Evolutionary conservation across 2,329 filamentous ascomycete genomes (phyloP).

Genomic region (Xylaria sp.): DNA sequence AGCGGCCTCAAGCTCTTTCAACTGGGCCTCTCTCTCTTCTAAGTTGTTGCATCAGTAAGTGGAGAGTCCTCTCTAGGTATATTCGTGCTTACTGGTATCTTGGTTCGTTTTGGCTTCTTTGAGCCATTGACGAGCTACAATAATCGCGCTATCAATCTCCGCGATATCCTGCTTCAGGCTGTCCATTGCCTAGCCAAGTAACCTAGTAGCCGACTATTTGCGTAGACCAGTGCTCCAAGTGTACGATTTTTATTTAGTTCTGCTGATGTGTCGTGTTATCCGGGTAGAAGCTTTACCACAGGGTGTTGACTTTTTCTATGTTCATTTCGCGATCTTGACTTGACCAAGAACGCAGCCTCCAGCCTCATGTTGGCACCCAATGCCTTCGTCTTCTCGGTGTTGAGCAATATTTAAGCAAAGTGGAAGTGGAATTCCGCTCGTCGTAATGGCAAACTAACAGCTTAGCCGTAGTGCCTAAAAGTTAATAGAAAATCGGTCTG

Average conservation of each 20-base stretch:
- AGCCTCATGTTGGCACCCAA: slow-evolving; percentile 30
- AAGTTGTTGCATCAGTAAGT: slow-evolving; percentile 12
- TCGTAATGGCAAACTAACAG: not conserved
- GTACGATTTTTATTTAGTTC: not conserved
- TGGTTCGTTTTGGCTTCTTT: slow-evolving; percentile 30
- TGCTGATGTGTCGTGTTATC: slow-evolving; percentile 7
- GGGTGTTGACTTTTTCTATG: slow-evolving; percentile 2
- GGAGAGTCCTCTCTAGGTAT: not conserved
- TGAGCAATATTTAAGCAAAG: slow-evolving; percentile 1
- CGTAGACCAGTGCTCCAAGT: not conserved
- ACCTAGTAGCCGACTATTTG: slow-evolving; percentile 3
- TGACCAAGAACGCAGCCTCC: slow-evolving; percentile 17
- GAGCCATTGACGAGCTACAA: slow-evolving; percentile 35
- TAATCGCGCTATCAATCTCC: slow-evolving; percentile 34
- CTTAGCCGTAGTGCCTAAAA: not conserved
- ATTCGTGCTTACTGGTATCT: slow-evolving; percentile 26
- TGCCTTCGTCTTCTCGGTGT: slow-evolving; percentile 13
- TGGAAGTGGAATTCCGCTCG: slow-evolving; percentile 1
- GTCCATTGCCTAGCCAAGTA: slow-evolving; percentile 25
- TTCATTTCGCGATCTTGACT: slow-evolving; percentile 24
- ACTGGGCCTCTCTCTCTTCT: slow-evolving; percentile 26
- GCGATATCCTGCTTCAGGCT: slow-evolving; percentile 32
- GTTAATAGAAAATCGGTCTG: slow-evolving; percentile 1
- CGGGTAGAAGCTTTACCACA: slow-evolving; percentile 11
- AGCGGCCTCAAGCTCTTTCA: slow-evolving; percentile 30